A percentile compares a stretch with the other conserved stretches of the same genome.
Conservation (phyloP, 2,329 filamentous ascomycete genomes). For the Colletotrichum truncatum region DNA sequence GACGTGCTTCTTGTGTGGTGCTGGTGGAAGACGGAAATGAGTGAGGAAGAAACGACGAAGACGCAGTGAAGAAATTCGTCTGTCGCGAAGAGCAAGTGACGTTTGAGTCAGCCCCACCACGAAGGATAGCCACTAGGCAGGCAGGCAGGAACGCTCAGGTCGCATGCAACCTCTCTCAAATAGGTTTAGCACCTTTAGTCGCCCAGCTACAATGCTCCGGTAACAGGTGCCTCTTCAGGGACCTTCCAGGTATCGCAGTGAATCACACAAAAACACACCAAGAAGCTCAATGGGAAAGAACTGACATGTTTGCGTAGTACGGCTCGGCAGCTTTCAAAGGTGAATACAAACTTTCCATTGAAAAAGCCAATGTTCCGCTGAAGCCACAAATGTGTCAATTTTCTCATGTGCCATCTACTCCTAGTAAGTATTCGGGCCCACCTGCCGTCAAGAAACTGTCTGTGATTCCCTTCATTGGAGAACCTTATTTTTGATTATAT, state of each 20-base stretch:
- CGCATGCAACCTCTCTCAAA: constrained; percentile 14
- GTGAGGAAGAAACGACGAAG: not conserved
- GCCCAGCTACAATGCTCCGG: not conserved
- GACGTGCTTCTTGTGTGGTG: not conserved
- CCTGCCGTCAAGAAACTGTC: too few relatives aligned
- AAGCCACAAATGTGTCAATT: too few relatives aligned
- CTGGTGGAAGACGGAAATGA: not conserved
- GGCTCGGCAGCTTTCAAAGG: not conserved
- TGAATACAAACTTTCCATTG: too few relatives aligned
- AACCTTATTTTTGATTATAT: constrained; percentile 4
- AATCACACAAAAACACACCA: not conserved
- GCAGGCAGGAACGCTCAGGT: constrained; percentile 23
- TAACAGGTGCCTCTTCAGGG: not conserved
- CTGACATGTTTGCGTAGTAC: not conserved
- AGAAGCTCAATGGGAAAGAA: not conserved
- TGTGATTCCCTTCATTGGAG: not conserved
- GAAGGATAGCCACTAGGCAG: constrained; percentile 8
- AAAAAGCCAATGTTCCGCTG: too few relatives aligned
- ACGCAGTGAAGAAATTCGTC: constrained; percentile 24
- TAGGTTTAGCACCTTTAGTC: constrained; percentile 3
- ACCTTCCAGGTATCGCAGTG: constrained; percentile 2
- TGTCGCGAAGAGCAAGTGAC: constrained; percentile 32
- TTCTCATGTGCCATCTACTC: too few relatives aligned
- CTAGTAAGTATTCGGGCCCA: too few relatives aligned
- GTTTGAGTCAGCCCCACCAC: constrained; percentile 31